Percentiles rank a stretch among this genome's conserved stretches.
Evolutionary conservation across 1,139 yeast species (phyloP).

Genomic region (Kodamaea alishanica): DNA sequence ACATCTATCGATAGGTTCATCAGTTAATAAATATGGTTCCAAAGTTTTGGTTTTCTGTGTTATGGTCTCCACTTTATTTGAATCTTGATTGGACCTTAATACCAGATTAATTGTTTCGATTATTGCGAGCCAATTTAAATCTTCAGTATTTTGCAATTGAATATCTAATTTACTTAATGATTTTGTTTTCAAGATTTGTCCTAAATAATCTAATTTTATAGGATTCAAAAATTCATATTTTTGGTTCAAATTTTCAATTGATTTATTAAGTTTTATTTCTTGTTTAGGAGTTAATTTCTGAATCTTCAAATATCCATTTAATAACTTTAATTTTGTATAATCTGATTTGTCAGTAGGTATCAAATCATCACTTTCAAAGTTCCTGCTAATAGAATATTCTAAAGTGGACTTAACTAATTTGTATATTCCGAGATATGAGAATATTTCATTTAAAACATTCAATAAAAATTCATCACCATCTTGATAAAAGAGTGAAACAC

Average conservation of each 20-base stretch:
- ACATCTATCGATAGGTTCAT: slow-evolving; percentile 45
- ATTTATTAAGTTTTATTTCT: not conserved
- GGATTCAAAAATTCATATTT: slow-evolving; percentile 26
- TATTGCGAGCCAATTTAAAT: slow-evolving; percentile 24
- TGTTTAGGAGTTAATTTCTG: not conserved
- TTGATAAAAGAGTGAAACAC: slow-evolving; percentile 53
- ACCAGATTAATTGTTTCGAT: slow-evolving; percentile 25
- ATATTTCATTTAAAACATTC: slow-evolving; percentile 46
- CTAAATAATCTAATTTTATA: slow-evolving; percentile 28
- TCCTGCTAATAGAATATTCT: slow-evolving; percentile 57
- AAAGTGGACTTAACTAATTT: slow-evolving; percentile 59
- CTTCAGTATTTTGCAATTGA: slow-evolving; percentile 6
- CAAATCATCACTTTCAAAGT: slow-evolving; percentile 44
- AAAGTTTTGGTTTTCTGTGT: slow-evolving; percentile 33
- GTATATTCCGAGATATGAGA: slow-evolving; percentile 42
- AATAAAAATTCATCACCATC: slow-evolving; percentile 60
- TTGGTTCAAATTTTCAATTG: slow-evolving; percentile 4
- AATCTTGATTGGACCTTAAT: slow-evolving; percentile 29
- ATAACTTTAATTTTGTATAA: slow-evolving; percentile 6
- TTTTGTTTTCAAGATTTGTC: slow-evolving; percentile 16
- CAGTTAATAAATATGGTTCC: slow-evolving; percentile 52
- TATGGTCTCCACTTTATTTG: slow-evolving; percentile 30
- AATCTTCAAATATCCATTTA: slow-evolving; percentile 5
- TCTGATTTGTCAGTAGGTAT: slow-evolving; percentile 23
- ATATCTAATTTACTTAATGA: slow-evolving; percentile 10